A percentile compares a stretch with the other conserved stretches of the same genome.
Conservation (phyloP, 305 asterid genomes). For the Solanum hybrid region DNA sequence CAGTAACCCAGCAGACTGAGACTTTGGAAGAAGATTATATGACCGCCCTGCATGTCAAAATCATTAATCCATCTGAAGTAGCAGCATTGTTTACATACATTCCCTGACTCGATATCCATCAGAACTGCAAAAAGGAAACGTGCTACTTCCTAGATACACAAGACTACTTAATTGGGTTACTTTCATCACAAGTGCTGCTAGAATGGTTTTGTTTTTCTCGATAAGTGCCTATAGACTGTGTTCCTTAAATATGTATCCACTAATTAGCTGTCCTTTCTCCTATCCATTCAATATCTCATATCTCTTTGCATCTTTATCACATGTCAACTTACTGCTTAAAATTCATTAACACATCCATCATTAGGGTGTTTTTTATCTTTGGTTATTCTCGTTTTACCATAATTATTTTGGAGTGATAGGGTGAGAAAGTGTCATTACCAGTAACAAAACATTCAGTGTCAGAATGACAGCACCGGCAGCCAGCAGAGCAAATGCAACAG, state of each 20-base stretch:
- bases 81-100: background rate
- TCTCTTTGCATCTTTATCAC: background rate
- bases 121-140: background rate
- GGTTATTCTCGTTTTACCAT: background rate
- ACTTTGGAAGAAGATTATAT: conserved; percentile 91
- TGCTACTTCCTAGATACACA: background rate
- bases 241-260: background rate
- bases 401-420: conserved; percentile 2
- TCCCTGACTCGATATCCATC: background rate
- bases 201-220: background rate
- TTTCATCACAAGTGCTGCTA: background rate
- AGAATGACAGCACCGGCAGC: conserved; percentile 90
- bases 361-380: background rate
- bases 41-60: conserved; percentile 58
- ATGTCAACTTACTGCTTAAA: background rate
- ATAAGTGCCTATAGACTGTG: background rate
- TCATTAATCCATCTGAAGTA: background rate
- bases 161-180: background rate
- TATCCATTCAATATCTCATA: background rate
- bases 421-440: conserved; percentile 41
- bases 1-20: conserved; percentile 81
- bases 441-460: conserved; percentile 79
- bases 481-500: conserved; percentile 89
- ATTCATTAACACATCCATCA: background rate
- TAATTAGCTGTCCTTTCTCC: background rate